Conservation (phyloP, 768 basidiomycete genomes). For the Pleurotus eryngii region DNA sequence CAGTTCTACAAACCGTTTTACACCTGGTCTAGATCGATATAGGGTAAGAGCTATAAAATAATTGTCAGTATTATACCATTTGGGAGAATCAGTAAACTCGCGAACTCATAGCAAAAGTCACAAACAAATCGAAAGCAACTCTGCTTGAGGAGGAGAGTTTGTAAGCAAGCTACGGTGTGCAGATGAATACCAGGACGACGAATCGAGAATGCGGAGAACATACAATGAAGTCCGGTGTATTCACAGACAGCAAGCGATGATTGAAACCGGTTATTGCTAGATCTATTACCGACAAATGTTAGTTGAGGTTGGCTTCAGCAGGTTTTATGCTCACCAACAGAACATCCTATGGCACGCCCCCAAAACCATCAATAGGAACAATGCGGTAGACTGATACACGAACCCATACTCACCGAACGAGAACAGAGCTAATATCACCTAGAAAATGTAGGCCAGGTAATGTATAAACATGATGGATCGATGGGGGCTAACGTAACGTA, state of each 20-base stretch:
- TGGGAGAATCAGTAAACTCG: not conserved
- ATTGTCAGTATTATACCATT: not conserved
- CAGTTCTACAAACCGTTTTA: not conserved
- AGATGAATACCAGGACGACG: not conserved
- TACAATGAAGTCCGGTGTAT: constrained; percentile 4
- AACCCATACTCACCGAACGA: not conserved
- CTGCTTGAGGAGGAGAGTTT: not conserved
- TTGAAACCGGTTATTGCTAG: not conserved
- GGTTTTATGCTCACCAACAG: too few species aligned
- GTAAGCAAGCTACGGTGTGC: not conserved
- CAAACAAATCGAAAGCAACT: not conserved
- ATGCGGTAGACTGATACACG: too few species aligned
- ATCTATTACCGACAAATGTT: not conserved
- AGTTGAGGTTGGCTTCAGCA: too few species aligned
- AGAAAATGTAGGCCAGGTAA: not conserved
- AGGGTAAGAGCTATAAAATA: not conserved
- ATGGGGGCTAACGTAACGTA: not conserved
- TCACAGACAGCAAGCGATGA: constrained; percentile 2
- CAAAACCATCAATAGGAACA: too few species aligned
- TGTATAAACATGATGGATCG: not conserved
- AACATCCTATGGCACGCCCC: too few species aligned
- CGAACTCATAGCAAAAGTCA: constrained; percentile 1
- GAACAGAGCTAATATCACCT: constrained; percentile 3
- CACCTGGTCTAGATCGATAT: not conserved
- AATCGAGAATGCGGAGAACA: not conserved